These are phyloP conservation scores for Penicillium sp. DNA, from an alignment of 2,329 filamentous ascomycete species.

Conservation along the genomic window DNA sequence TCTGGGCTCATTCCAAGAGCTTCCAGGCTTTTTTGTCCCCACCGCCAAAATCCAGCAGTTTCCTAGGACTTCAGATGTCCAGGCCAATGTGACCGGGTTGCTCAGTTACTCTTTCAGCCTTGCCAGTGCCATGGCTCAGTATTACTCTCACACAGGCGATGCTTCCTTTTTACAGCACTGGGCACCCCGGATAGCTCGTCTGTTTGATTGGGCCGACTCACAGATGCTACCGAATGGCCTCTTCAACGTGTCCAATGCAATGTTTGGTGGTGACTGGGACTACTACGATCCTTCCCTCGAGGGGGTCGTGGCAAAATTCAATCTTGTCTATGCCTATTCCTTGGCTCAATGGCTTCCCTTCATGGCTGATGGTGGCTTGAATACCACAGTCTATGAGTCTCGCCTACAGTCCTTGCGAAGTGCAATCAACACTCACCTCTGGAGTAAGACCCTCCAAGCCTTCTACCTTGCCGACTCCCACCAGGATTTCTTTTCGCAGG, in stretches of 20 bases:
- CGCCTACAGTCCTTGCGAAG: slow-evolving; percentile 3
- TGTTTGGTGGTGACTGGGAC: slow-evolving; percentile 11
- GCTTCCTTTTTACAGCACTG: slow-evolving; percentile 5
- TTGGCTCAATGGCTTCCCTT: slow-evolving; percentile 8
- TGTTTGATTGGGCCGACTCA: slow-evolving; percentile 13
- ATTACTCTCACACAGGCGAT: slow-evolving; percentile 9
- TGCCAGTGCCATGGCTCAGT: slow-evolving; percentile 5
- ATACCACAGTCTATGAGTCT: slow-evolving; percentile 2
- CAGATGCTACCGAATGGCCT: slow-evolving; percentile 8
- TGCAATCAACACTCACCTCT: slow-evolving; percentile 9
- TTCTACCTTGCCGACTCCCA: slow-evolving; percentile 8
- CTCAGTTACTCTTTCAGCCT: slow-evolving; percentile 13
- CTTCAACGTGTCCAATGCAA: slow-evolving; percentile 8
- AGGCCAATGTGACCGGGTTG: slow-evolving; percentile 10
- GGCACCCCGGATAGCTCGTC: slow-evolving; percentile 2
- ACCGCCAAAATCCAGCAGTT: slow-evolving; percentile 11
- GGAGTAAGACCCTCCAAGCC: slow-evolving; percentile 8
- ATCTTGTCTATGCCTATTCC: slow-evolving; percentile 9
- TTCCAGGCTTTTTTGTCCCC: slow-evolving; percentile 9
- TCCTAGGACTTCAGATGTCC: slow-evolving; percentile 1
- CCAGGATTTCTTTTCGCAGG: slow-evolving; percentile 11
- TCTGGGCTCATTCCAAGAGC: slow-evolving; percentile 9
- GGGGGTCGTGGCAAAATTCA: slow-evolving; percentile 10
- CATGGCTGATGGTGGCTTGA: slow-evolving; percentile 1
- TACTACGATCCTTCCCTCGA: slow-evolving; percentile 9